These are phyloP conservation scores for Fusarium poae DNA, from an alignment of 2,329 filamentous ascomycete species.

Conservation along the genomic window DNA sequence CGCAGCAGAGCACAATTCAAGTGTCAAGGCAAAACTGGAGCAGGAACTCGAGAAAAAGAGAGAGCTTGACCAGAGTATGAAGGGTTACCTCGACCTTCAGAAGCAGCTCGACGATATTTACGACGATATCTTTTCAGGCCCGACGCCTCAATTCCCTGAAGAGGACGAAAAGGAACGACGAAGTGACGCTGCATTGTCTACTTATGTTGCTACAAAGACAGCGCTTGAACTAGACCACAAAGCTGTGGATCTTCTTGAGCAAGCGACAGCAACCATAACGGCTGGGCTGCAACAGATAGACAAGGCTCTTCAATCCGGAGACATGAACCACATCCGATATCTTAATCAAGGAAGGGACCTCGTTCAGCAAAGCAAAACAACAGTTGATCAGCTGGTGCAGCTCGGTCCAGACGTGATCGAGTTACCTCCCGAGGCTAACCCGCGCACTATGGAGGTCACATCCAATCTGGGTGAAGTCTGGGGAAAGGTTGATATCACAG, in stretches of 20 bases:
- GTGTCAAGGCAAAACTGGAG: slow-evolving; percentile 56
- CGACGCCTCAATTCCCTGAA: slow-evolving; percentile 65
- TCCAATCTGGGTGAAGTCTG: slow-evolving; percentile 60
- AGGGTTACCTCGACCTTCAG: slow-evolving; percentile 58
- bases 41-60: slow-evolving; percentile 55
- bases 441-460: slow-evolving; percentile 55
- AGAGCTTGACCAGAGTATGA: slow-evolving; percentile 54
- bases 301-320: slow-evolving; percentile 56
- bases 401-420: slow-evolving; percentile 25
- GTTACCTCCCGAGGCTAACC: slow-evolving; percentile 56
- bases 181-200: slow-evolving; percentile 52
- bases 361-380: slow-evolving; percentile 25
- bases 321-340: slow-evolving; percentile 43
- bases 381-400: slow-evolving; percentile 28
- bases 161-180: slow-evolving; percentile 63
- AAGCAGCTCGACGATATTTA: slow-evolving; percentile 65
- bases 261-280: slow-evolving; percentile 54
- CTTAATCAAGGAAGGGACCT: slow-evolving; percentile 29
- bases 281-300: slow-evolving; percentile 56
- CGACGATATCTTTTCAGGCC: slow-evolving; percentile 64
- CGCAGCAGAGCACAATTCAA: slow-evolving; percentile 58
- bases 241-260: slow-evolving; percentile 56
- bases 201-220: slow-evolving; percentile 55
- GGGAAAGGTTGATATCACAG: slow-evolving; percentile 66
- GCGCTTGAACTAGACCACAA: slow-evolving; percentile 57